Evolutionary conservation across 495 filamentous ascomycete species (phyloP), one percentile per base, ranked within the genome.

Genomic region (Talaromyces wortmannii): DNA sequence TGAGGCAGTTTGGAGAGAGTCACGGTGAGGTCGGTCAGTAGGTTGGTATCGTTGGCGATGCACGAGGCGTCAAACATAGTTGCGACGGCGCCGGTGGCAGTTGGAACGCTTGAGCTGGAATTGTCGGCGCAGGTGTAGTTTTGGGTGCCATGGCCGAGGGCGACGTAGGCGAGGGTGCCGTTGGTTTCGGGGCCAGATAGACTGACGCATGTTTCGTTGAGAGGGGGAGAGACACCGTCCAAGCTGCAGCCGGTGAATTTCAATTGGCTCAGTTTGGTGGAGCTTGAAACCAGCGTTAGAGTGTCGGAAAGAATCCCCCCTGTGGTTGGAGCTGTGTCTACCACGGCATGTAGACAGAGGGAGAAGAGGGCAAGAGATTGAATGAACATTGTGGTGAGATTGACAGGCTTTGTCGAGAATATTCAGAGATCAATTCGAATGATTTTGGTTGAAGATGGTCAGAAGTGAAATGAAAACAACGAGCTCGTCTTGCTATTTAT

Each of bases 81-180:
- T 11, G 89, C 89, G 15, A 83, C 69, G 29, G 87, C 87, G 23
- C 88, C 88, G 40, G 68, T 63, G 29, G 79, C 65, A 2, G 59
- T 55, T 4, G 79, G 68, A 12, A 58, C 45, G 15, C 62, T 55
- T 5, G 63, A 58, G 13, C 36, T 23, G 18, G 65, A 60, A 47
- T 68, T 61, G n/a, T 59, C 53, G 12, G 60, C 55, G 65, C 88
- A 91, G 29, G 81, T 86, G 73, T 91, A 91, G 74, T 91, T 91
- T 61, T 91, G 88, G 57, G 85, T 83, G 52, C 88, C 88, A 32
- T 83, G 83, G 59, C 87, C 88, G 52, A 90, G 55, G 52, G 78
- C 81, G 59, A 90, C 76, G 64, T 81, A 78, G 66, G 82, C 79
- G 53, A 90, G 75, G 11, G 63, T 68, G 36, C 82, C 57, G 52